phyloP scores from a whole-genome alignment of 164 flowering plant species.

The Nelumbo lutea region DNA sequence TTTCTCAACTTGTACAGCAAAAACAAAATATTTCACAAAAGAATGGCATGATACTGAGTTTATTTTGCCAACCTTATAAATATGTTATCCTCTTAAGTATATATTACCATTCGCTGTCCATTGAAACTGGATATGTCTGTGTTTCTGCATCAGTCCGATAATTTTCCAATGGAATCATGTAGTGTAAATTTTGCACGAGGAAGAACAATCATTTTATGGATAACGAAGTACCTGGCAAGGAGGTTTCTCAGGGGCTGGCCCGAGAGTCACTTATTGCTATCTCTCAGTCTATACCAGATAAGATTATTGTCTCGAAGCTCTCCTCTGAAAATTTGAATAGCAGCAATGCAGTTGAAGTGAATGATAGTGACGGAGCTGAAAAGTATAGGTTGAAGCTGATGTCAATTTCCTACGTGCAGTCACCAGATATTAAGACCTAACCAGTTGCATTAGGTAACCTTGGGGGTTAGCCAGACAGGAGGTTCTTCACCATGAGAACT shows the following conservation, averaged over 20 bases:
- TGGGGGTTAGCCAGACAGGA: background rate
- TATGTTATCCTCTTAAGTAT: background rate
- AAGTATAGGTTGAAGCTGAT: slow-evolving; percentile 8
- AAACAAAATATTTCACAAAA: too few relatives aligned
- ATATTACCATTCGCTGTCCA: background rate
- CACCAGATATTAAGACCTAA: slow-evolving; percentile 10
- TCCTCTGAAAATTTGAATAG: background rate
- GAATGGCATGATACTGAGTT: too few relatives aligned
- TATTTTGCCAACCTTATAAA: too few relatives aligned
- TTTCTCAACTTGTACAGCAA: too few relatives aligned
- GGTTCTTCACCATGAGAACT: background rate
- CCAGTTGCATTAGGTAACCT: background rate
- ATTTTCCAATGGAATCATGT: background rate
- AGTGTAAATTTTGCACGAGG: slow-evolving; percentile 2
- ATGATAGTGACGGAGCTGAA: slow-evolving; percentile 15
- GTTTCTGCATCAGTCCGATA: background rate
- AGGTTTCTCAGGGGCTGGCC: slow-evolving; percentile 17
- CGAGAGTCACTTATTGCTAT: slow-evolving; percentile 31
- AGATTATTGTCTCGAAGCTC: background rate
- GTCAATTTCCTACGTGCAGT: background rate
- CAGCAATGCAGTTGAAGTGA: slow-evolving; percentile 2
- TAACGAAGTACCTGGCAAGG: slow-evolving; percentile 9
- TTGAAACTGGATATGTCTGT: too few relatives aligned
- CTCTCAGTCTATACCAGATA: slow-evolving; percentile 22
- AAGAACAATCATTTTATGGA: slow-evolving; percentile 22